Percentiles rank a stretch among this genome's conserved stretches.
phyloP scores from a whole-genome alignment of 306 rosid genomes.

The Senna siamea region DNA sequence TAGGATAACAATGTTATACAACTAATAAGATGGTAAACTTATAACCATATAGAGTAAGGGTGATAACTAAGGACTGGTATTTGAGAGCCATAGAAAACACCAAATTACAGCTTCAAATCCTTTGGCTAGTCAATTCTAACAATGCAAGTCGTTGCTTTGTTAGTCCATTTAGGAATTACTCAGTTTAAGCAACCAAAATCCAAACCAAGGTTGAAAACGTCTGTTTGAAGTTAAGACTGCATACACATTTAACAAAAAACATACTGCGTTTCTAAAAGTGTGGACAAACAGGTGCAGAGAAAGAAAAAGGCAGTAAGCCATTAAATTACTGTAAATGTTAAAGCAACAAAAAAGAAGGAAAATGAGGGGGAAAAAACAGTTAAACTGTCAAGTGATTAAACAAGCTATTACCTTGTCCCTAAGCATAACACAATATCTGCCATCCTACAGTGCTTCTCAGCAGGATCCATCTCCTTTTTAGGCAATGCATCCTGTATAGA shows the following conservation, averaged over 20 bases:
- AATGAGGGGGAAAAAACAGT: background rate
- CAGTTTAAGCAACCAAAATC: slow-evolving; percentile 16
- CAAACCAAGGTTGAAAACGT: background rate
- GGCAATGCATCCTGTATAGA: slow-evolving; percentile 89
- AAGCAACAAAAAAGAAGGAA: background rate
- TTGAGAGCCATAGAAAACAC: too few relatives aligned
- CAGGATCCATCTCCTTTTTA: slow-evolving; percentile 88
- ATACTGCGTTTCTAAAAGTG: background rate
- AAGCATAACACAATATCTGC: slow-evolving; percentile 94
- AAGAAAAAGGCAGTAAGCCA: background rate
- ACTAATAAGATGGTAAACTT: too few relatives aligned
- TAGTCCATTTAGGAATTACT: background rate
- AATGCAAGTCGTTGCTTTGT: slow-evolving; percentile 4
- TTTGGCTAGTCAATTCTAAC: too few relatives aligned
- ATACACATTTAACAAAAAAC: background rate
- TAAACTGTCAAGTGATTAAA: slow-evolving; percentile 29
- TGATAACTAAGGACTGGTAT: too few relatives aligned
- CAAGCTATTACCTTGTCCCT: slow-evolving; percentile 79
- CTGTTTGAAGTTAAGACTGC: background rate
- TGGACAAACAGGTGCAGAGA: slow-evolving; percentile 6
- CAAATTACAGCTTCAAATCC: too few relatives aligned
- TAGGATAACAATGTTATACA: too few relatives aligned
- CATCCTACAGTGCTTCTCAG: slow-evolving; percentile 95
- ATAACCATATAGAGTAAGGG: too few relatives aligned
- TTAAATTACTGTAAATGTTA: background rate